phyloP scores from a whole-genome alignment of 2,329 filamentous ascomycete species.

The Zarea fungicola region DNA sequence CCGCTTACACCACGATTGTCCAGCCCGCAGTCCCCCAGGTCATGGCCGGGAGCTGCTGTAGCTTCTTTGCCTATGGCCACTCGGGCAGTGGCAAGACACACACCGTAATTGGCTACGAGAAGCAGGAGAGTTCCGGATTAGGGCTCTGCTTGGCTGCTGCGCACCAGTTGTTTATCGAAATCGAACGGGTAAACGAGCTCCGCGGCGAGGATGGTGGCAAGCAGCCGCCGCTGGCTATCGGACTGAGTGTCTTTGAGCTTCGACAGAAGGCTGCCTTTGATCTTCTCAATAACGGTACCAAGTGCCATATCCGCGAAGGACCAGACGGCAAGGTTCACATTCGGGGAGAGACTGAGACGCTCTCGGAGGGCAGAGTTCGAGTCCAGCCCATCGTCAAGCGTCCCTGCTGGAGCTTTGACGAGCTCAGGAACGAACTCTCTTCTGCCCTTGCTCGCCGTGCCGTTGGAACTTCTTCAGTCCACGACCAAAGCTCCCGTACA shows the following conservation, averaged over 20 bases:
- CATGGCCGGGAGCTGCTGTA: constrained; percentile 31
- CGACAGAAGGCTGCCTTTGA: constrained; percentile 37
- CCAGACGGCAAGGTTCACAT: constrained; percentile 34
- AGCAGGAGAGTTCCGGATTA: constrained; percentile 29
- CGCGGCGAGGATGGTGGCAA: background rate
- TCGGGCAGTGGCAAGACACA: constrained; percentile 88
- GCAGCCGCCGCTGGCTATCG: constrained; percentile 25
- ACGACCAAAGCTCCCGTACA: constrained; percentile 40
- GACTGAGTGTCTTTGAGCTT: constrained; percentile 36
- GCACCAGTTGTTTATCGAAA: constrained; percentile 21
- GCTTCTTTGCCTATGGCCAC: constrained; percentile 83
- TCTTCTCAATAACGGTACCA: constrained; percentile 31
- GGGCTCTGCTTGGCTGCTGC: constrained; percentile 34
- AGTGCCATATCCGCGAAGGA: constrained; percentile 37
- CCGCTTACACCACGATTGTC: constrained; percentile 25
- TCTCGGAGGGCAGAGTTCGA: constrained; percentile 35
- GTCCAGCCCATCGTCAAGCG: constrained; percentile 32
- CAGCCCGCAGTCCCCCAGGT: constrained; percentile 28
- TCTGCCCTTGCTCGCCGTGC: constrained; percentile 25
- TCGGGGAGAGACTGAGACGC: constrained; percentile 35
- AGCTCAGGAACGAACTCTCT: constrained; percentile 25
- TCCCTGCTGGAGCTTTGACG: constrained; percentile 32
- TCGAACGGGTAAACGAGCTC: constrained; percentile 23
- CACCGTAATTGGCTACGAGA: constrained; percentile 58
- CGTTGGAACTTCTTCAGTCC: constrained; percentile 33